Percentiles rank a stretch among this genome's conserved stretches.
Conservation (phyloP, 768 basidiomycete genomes). For the Mrakia hoshinonis region DNA sequence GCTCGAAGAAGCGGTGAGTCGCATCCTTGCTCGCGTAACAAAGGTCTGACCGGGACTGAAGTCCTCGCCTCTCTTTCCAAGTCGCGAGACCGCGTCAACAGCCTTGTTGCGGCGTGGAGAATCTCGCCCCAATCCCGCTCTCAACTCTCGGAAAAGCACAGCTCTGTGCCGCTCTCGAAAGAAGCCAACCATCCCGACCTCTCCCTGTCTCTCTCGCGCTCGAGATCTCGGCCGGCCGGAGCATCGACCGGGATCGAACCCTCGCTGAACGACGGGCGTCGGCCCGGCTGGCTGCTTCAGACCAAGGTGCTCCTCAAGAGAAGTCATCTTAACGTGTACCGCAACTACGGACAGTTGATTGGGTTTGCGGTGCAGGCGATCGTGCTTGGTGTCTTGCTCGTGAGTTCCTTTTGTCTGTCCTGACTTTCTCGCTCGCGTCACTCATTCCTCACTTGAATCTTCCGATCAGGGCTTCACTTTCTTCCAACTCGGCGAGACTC, state of each 20-base stretch:
- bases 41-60: too few species aligned
- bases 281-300: constrained; percentile 35
- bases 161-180: not conserved
- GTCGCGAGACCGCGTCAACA: constrained; percentile 39
- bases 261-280: not conserved
- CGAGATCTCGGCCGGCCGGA: not conserved
- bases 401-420: not conserved
- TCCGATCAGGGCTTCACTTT: constrained; percentile 41
- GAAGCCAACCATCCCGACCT: not conserved
- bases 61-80: not conserved
- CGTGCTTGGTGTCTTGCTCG: constrained; percentile 37
- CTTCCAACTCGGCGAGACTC: constrained; percentile 41
- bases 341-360: constrained; percentile 33
- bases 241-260: not conserved
- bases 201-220: not conserved
- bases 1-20: constrained; percentile 38
- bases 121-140: constrained; percentile 21
- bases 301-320: constrained; percentile 36
- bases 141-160: not conserved
- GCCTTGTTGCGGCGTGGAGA: constrained; percentile 42
- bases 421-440: not conserved
- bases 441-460: not conserved
- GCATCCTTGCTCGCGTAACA: too few species aligned
- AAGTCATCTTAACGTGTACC: constrained; percentile 37
- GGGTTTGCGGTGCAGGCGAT: constrained; percentile 28